Evolutionary conservation across 2,329 filamentous ascomycete species (phyloP).

Genomic region (Ceratocystis papillata): DNA sequence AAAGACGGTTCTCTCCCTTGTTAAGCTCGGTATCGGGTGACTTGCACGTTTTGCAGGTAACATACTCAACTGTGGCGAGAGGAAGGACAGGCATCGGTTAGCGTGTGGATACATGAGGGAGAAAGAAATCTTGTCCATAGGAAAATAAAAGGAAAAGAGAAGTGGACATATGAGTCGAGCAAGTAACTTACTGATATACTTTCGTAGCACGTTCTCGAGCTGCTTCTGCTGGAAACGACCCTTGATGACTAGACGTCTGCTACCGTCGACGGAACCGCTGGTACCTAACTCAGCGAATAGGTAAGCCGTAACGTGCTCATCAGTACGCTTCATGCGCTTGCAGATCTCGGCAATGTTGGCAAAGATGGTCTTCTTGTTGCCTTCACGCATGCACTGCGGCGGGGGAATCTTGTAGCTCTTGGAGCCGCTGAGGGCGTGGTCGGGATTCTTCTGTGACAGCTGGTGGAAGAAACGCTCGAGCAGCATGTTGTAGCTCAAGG

Average conservation of each 20-base stretch:
- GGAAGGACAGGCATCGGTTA: background rate
- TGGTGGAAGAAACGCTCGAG: conserved; percentile 89
- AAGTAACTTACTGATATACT: conserved; percentile 69
- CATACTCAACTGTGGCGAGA: conserved; percentile 63
- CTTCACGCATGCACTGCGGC: conserved; percentile 96
- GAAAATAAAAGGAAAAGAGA: background rate
- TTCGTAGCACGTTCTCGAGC: conserved; percentile 90
- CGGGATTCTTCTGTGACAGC: conserved; percentile 90
- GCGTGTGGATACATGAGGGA: background rate
- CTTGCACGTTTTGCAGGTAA: conserved; percentile 97
- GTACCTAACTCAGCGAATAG: conserved; percentile 97
- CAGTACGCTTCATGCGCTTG: conserved; percentile 97
- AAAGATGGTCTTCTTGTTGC: conserved; percentile 99
- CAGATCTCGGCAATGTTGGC: conserved; percentile 98
- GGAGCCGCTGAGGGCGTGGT: conserved; percentile 75
- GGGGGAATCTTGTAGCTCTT: conserved; percentile 99
- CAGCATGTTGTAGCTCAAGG: conserved; percentile 75
- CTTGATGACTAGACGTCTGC: conserved; percentile 90
- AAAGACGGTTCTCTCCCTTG: conserved; percentile 98
- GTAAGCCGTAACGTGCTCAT: conserved; percentile 95
- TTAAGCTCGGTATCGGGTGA: conserved; percentile 89
- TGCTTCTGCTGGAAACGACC: conserved; percentile 99
- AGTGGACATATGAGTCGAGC: background rate
- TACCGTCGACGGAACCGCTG: conserved; percentile 87
- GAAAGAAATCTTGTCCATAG: background rate